Evolutionary conservation across 2,329 filamentous ascomycete genomes (phyloP).

Genomic region (Colletotrichum sidae): DNA sequence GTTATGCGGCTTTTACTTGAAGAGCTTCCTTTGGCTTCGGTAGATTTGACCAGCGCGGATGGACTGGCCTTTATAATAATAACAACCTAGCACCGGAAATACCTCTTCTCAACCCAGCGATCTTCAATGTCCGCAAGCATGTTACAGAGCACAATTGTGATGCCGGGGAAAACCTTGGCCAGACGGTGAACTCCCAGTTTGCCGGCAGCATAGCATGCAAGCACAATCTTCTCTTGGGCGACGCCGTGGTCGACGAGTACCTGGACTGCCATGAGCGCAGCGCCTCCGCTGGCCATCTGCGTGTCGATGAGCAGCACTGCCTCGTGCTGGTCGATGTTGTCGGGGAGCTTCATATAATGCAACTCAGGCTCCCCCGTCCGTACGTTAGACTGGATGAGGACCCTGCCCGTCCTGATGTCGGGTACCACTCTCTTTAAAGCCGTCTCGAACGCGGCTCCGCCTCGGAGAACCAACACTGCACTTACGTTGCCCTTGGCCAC

Average conservation of each 20-base stretch:
- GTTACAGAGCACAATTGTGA: conserved; percentile 87
- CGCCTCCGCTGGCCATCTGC: conserved; percentile 93
- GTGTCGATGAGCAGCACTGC: conserved; percentile 89
- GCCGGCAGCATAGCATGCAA: conserved; percentile 93
- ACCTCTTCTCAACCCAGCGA: conserved; percentile 90
- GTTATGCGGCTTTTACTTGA: conserved; percentile 12
- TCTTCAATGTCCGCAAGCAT: conserved; percentile 85
- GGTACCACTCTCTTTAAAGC: conserved; percentile 91
- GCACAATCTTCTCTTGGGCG: conserved; percentile 83
- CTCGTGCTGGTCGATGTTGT: conserved; percentile 78
- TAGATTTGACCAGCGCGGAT: not conserved
- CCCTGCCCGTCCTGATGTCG: conserved; percentile 87
- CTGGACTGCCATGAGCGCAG: conserved; percentile 91
- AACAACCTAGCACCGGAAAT: conserved; percentile 79
- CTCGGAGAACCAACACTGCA: conserved; percentile 88
- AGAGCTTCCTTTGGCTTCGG: conserved; percentile 11
- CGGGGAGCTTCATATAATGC: conserved; percentile 86
- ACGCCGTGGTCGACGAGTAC: conserved; percentile 97
- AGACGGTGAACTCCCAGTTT: conserved; percentile 85
- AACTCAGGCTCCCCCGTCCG: conserved; percentile 91
- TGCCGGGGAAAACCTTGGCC: conserved; percentile 87
- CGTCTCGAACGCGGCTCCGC: conserved; percentile 88
- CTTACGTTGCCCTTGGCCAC: conserved; percentile 78
- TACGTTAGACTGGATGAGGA: conserved; percentile 90
- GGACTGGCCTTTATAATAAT: not conserved